phyloP scores from a whole-genome alignment of 2,329 filamentous ascomycete genomes.

The Penicillium sp. region DNA sequence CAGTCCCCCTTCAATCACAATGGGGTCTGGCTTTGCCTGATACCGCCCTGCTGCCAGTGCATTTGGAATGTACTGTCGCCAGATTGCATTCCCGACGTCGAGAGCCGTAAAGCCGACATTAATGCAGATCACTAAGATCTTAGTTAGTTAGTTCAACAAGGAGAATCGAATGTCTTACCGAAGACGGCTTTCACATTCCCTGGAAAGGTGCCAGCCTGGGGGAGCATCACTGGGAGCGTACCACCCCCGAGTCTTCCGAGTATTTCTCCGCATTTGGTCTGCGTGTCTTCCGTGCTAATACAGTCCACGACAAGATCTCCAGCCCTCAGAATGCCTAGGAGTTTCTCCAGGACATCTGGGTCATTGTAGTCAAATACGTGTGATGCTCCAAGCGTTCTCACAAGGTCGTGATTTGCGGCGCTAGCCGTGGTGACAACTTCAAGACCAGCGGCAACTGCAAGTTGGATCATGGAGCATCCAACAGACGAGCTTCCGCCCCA shows the following conservation, averaged over 20 bases:
- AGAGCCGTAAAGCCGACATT: constrained; percentile 4
- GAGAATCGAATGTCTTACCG: constrained; percentile 5
- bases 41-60: constrained; percentile 41
- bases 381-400: constrained; percentile 39
- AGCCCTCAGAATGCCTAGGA: constrained; percentile 24
- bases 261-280: constrained; percentile 13
- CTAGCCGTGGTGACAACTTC: constrained; percentile 43
- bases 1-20: constrained; percentile 26
- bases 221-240: constrained; percentile 5
- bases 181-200: constrained; percentile 9
- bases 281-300: constrained; percentile 11
- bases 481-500: constrained; percentile 50
- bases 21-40: constrained; percentile 32
- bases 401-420: constrained; percentile 37
- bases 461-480: constrained; percentile 46
- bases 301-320: constrained; percentile 16
- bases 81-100: constrained; percentile 25
- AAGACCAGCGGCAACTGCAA: constrained; percentile 43
- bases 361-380: constrained; percentile 42
- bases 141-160: neutral
- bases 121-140: constrained; percentile 8
- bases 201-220: neutral
- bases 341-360: constrained; percentile 26
- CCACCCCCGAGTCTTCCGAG: constrained; percentile 18
- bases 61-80: constrained; percentile 27